Conservation (phyloP, 108 stramenopile genomes). For the Pseudonitzschia multiseries region DNA sequence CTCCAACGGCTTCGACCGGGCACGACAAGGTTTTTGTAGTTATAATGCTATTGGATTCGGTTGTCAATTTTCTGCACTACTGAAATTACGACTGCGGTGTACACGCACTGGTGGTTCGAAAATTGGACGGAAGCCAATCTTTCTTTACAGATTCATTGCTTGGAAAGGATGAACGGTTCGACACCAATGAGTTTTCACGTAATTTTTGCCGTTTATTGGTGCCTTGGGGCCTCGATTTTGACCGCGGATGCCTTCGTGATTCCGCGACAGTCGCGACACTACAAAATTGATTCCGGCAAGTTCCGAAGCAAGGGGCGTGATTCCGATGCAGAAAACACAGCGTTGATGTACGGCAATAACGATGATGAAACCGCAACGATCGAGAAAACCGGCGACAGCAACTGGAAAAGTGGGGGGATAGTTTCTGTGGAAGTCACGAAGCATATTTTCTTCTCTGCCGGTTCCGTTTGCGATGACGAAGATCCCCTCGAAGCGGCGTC, state of each 20-base stretch:
- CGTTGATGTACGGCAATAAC: not conserved
- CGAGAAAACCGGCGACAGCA: not conserved
- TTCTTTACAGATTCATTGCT: no score
- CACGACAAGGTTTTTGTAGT: no score
- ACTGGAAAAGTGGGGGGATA: not conserved
- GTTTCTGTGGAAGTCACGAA: not conserved
- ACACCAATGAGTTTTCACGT: not conserved
- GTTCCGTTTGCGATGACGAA: not conserved
- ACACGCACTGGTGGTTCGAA: no score
- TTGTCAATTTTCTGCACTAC: no score
- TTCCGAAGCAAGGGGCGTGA: not conserved
- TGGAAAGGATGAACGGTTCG: no score
- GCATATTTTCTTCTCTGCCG: not conserved
- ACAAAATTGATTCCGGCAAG: no score
- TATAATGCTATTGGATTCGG: no score
- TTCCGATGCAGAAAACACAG: not conserved
- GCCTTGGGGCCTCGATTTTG: not conserved
- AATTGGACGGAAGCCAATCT: no score
- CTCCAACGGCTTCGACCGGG: no score
- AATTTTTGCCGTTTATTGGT: not conserved
- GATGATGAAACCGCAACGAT: not conserved
- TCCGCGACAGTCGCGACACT: not conserved
- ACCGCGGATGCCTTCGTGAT: not conserved
- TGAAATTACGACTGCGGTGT: no score
- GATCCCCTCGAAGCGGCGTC: not conserved